phyloP scores from a whole-genome alignment of 1,139 yeast genomes.

The Saccharomyces hybrid region DNA sequence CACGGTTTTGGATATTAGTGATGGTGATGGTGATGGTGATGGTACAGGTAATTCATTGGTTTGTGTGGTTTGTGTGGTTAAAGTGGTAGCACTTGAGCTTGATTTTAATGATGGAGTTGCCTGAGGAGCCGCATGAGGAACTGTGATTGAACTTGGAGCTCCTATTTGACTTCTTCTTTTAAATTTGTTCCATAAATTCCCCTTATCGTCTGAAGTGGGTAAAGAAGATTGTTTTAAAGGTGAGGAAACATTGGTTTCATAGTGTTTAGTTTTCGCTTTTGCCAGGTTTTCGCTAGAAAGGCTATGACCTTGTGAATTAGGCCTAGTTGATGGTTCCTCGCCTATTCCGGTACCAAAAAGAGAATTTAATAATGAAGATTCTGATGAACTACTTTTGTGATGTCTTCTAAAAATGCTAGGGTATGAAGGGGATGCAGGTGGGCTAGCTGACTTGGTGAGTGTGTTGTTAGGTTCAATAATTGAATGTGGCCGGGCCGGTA shows the following conservation, averaged over 20 bases:
- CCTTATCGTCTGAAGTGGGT: conserved; percentile 19
- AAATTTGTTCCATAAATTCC: conserved; percentile 26
- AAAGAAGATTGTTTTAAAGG: conserved; percentile 12
- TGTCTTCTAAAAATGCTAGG: conserved; percentile 53
- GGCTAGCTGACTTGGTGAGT: conserved; percentile 39
- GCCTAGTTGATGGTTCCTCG: conserved; percentile 6
- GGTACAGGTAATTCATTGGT: neutral
- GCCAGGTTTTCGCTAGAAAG: conserved; percentile 14
- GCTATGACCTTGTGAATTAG: conserved; percentile 9
- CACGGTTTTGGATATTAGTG: neutral
- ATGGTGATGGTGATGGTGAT: conserved; percentile 6
- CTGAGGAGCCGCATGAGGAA: conserved; percentile 1
- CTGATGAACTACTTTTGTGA: conserved; percentile 50
- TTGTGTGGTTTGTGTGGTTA: neutral
- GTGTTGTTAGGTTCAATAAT: conserved; percentile 38
- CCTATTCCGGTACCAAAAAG: conserved; percentile 23
- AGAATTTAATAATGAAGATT: conserved; percentile 38
- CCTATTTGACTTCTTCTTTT: conserved; percentile 24
- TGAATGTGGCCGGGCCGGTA: conserved; percentile 46
- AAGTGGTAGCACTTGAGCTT: neutral
- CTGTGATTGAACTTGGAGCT: neutral
- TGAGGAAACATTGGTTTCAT: conserved; percentile 8
- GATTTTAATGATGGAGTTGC: conserved; percentile 4
- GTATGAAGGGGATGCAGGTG: conserved; percentile 31
- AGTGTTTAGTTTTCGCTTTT: conserved; percentile 6